Evolutionary conservation across 139 green algal genomes (phyloP).

Genomic region (Closterium sp.): DNA sequence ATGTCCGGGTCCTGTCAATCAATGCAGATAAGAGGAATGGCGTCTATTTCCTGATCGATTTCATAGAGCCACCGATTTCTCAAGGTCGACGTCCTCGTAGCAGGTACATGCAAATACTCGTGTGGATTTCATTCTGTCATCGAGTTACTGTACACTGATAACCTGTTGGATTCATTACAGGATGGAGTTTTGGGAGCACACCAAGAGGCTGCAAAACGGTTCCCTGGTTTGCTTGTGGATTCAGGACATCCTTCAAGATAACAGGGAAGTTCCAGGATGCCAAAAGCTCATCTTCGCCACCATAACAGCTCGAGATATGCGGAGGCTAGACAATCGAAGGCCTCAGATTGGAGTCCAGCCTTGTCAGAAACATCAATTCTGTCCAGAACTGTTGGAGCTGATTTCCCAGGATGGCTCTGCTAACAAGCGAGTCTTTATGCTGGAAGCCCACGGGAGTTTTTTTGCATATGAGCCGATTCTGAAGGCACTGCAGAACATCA

Average conservation of each 20-base stretch:
- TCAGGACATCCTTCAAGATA: not conserved
- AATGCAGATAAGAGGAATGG: not conserved
- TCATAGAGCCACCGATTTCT: not conserved
- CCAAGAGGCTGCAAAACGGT: conserved; percentile 56
- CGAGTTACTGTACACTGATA: not conserved
- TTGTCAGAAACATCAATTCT: conserved; percentile 9
- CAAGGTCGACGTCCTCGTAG: not conserved
- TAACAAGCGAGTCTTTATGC: conserved; percentile 44
- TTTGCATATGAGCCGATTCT: conserved; percentile 77
- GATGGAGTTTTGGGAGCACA: conserved; percentile 53
- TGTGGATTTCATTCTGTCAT: no score
- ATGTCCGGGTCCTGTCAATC: not conserved
- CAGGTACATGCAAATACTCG: not conserved
- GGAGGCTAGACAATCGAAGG: not conserved
- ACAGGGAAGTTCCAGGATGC: not conserved
- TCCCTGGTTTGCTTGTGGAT: conserved; percentile 58
- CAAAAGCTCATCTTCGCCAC: conserved; percentile 24
- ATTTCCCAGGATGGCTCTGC: not conserved
- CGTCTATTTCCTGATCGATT: conserved; percentile 1
- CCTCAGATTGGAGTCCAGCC: conserved; percentile 9
- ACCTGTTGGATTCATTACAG: conserved; percentile 10
- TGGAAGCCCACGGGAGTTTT: conserved; percentile 61
- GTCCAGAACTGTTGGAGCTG: conserved; percentile 15
- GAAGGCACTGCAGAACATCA: conserved; percentile 63
- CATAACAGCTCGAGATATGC: conserved; percentile 7